Evolutionary conservation across 371 early-diverging fungal species (phyloP).

Genomic region (Lichtheimia hyalospora): DNA sequence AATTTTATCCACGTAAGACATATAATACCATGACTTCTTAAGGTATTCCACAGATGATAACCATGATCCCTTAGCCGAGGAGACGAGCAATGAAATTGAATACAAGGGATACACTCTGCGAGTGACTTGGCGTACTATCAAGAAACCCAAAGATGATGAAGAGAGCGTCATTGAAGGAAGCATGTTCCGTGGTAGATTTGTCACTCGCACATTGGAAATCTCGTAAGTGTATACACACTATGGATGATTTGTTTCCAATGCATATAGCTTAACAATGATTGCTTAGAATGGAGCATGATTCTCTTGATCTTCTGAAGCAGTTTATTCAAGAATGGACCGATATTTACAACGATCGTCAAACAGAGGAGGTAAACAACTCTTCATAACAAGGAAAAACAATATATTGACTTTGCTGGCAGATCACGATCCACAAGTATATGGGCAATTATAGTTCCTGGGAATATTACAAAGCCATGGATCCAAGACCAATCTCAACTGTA

Average conservation of each 20-base stretch:
- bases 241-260: not conserved
- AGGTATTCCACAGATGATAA: not conserved
- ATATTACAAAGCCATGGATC: slow-evolving; percentile 18
- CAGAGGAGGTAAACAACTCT: slow-evolving; percentile 3
- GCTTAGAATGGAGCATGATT: slow-evolving; percentile 24
- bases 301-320: slow-evolving; percentile 18
- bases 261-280: not conserved
- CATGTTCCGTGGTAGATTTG: slow-evolving; percentile 9
- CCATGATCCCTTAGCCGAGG: slow-evolving; percentile 6
- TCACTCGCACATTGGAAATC: slow-evolving; percentile 10
- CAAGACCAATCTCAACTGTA: slow-evolving; percentile 29
- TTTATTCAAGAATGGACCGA: slow-evolving; percentile 38
- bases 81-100: slow-evolving; percentile 15
- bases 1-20: slow-evolving; percentile 32
- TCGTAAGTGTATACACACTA: slow-evolving; percentile 14
- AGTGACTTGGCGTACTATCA: slow-evolving; percentile 6
- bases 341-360: slow-evolving; percentile 19
- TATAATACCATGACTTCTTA: too few relatives aligned
- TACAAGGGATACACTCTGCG: slow-evolving; percentile 26
- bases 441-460: slow-evolving; percentile 9
- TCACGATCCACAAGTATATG: slow-evolving; percentile 19
- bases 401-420: slow-evolving; percentile 3
- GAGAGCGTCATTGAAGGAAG: not conserved
- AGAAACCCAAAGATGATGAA: slow-evolving; percentile 8
- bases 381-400: not conserved